Conservation (phyloP, 2,329 filamentous ascomycete species). For the Aschersonia sp. region DNA sequence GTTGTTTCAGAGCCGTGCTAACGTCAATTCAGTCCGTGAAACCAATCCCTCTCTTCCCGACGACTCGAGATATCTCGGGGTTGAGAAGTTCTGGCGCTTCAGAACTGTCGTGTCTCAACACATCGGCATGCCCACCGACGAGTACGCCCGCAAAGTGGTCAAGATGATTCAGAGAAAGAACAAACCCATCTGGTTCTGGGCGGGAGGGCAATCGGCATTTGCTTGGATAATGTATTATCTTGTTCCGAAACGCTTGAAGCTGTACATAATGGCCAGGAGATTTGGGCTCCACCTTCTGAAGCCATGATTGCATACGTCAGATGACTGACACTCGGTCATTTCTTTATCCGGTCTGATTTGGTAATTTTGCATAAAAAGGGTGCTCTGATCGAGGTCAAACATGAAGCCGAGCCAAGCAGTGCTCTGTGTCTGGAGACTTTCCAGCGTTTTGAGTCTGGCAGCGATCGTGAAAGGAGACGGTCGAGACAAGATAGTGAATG, state of each 20-base stretch:
- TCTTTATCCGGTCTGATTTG: background rate
- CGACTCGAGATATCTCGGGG: conserved; percentile 4
- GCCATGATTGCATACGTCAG: background rate
- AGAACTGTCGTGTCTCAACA: conserved; percentile 3
- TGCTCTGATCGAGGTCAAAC: too few relatives aligned
- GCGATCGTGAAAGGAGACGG: too few relatives aligned
- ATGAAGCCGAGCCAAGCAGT: too few relatives aligned
- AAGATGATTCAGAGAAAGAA: conserved; percentile 5
- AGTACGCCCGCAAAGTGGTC: conserved; percentile 6
- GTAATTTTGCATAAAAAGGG: background rate
- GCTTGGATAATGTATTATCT: conserved; percentile 11
- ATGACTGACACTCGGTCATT: too few relatives aligned
- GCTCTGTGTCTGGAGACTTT: too few relatives aligned
- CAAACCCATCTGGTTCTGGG: conserved; percentile 7
- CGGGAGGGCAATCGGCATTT: conserved; percentile 2
- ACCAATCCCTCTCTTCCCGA: conserved; percentile 3
- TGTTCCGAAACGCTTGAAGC: conserved; percentile 1
- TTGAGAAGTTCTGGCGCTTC: conserved; percentile 6
- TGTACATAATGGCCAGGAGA: background rate
- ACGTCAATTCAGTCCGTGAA: conserved; percentile 4
- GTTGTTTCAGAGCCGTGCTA: background rate
- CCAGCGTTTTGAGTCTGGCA: too few relatives aligned
- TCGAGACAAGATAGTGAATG: too few relatives aligned
- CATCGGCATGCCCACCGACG: conserved; percentile 4
- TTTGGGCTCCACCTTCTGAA: background rate